phyloP scores from a whole-genome alignment of 164 flowering plant species.

The Paratinospora sagittata region DNA sequence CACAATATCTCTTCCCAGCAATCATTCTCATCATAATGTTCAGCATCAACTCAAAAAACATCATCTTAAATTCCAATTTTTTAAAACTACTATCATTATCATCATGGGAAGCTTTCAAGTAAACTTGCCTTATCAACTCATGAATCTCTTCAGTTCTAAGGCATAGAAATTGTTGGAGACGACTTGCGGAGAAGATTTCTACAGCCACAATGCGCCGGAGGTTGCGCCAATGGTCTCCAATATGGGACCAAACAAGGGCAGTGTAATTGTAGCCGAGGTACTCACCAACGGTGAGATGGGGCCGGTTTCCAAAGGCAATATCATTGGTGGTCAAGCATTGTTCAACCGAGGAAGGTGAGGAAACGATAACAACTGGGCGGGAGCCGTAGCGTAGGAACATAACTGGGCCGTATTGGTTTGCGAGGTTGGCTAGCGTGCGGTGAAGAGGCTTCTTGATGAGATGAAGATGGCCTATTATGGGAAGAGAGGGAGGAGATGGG shows the following conservation, averaged over 20 bases:
- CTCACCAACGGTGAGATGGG: slow-evolving; percentile 4
- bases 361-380: slow-evolving; percentile 11
- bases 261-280: slow-evolving; percentile 13
- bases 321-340: slow-evolving; percentile 16
- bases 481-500: slow-evolving; percentile 15
- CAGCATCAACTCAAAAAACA: slow-evolving; percentile 19
- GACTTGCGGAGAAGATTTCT: slow-evolving; percentile 17
- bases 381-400: slow-evolving; percentile 12
- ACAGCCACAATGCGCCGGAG: slow-evolving; percentile 16
- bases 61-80: slow-evolving; percentile 20
- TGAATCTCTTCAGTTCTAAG: slow-evolving; percentile 12
- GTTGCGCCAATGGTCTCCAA: slow-evolving; percentile 24
- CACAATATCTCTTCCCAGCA: slow-evolving; percentile 31
- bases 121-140: neutral
- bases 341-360: slow-evolving; percentile 7
- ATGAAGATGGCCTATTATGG: slow-evolving; percentile 16
- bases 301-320: slow-evolving; percentile 13
- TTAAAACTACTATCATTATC: neutral
- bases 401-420: slow-evolving; percentile 2
- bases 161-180: neutral
- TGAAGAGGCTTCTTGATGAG: slow-evolving; percentile 14
- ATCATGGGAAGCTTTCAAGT: neutral
- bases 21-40: slow-evolving; percentile 31
- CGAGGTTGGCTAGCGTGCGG: slow-evolving; percentile 2
- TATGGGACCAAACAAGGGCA: slow-evolving; percentile 9